Evolutionary conservation across 192 early-diverging fungal species (phyloP).

Genomic region (Umbelopsis ramanniana): DNA sequence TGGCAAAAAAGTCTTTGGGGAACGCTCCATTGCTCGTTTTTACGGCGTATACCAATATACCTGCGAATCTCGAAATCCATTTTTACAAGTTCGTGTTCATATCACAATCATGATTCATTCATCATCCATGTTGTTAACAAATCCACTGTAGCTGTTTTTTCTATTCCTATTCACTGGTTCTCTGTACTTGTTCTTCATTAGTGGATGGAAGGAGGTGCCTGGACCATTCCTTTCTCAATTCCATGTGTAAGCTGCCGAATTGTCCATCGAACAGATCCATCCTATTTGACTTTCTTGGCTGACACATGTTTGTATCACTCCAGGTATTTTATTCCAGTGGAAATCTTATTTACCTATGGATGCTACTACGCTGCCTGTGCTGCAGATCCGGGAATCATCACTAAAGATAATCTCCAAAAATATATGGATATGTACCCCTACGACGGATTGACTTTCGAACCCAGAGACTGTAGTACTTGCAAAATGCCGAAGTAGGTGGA

Average conservation of each 20-base stretch:
- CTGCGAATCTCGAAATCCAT: slow-evolving; percentile 41
- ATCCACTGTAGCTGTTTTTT: slow-evolving; percentile 37
- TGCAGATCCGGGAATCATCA: slow-evolving; percentile 52
- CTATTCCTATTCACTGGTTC: slow-evolving; percentile 29
- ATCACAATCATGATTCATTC: not conserved
- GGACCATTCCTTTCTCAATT: slow-evolving; percentile 36
- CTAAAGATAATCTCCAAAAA: slow-evolving; percentile 42
- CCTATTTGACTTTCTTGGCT: no score
- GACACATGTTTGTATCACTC: not conserved
- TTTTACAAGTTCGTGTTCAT: slow-evolving; percentile 34
- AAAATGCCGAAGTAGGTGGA: slow-evolving; percentile 50
- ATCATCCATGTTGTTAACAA: not conserved
- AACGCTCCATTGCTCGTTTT: slow-evolving; percentile 1
- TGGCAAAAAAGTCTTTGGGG: slow-evolving; percentile 24
- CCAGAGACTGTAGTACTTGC: slow-evolving; percentile 58
- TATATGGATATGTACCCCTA: slow-evolving; percentile 48
- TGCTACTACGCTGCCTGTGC: slow-evolving; percentile 51
- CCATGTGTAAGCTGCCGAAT: slow-evolving; percentile 34
- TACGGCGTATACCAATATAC: slow-evolving; percentile 24
- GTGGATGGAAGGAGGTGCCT: slow-evolving; percentile 39
- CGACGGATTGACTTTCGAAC: slow-evolving; percentile 51
- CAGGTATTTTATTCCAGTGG: slow-evolving; percentile 46
- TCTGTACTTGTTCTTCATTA: slow-evolving; percentile 28
- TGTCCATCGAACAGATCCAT: no score
- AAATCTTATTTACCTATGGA: slow-evolving; percentile 49